Conservation (phyloP, 2,329 filamentous ascomycete species). For the Sporothrix protearum region DNA sequence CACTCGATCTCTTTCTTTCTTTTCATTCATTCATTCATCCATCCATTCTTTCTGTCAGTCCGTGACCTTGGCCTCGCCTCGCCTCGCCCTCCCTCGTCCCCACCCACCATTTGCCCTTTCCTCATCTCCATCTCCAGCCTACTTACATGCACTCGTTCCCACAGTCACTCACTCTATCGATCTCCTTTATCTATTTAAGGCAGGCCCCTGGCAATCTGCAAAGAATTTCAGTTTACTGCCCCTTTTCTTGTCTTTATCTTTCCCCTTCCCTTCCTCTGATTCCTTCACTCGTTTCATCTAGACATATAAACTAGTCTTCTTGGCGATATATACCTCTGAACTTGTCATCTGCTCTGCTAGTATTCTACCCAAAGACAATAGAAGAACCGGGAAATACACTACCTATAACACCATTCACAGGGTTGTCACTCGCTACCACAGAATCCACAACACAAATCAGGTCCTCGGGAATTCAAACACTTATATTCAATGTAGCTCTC, state of each 20-base stretch:
- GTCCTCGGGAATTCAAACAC: not conserved
- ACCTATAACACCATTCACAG: not conserved
- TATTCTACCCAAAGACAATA: too few species aligned
- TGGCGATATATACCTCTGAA: not conserved
- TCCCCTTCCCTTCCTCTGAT: not conserved
- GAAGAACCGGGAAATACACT: too few species aligned
- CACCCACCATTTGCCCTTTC: not conserved
- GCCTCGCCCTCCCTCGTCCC: constrained; percentile 4
- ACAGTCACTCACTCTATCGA: not conserved
- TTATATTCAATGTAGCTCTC: not conserved
- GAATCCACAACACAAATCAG: too few species aligned
- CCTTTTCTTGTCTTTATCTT: not conserved
- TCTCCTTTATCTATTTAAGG: constrained; percentile 7
- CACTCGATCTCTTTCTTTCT: not conserved
- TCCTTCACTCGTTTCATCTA: not conserved
- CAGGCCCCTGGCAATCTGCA: not conserved
- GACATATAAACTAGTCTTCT: not conserved
- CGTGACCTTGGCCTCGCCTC: not conserved
- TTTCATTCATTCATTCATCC: not conserved
- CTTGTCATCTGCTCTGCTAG: not conserved
- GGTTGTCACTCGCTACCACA: not conserved
- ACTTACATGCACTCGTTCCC: not conserved
- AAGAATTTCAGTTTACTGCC: not conserved
- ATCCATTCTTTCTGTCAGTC: not conserved
- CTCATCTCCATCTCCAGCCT: not conserved